Conservation (phyloP, 2,329 filamentous ascomycete species). For the Aspergillus neoniger region DNA sequence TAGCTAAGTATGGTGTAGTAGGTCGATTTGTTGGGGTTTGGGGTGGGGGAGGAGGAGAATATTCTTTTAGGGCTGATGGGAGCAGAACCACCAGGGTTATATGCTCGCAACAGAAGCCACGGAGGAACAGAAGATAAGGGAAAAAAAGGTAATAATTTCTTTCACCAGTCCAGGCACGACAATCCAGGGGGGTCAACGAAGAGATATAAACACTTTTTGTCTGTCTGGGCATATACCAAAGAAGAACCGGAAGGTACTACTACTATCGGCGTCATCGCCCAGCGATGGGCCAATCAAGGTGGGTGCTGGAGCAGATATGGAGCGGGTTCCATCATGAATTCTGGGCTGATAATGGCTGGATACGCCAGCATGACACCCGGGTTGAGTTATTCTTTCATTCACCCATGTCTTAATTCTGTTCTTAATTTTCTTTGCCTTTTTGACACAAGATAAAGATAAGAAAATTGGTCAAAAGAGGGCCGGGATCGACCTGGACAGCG, state of each 20-base stretch:
- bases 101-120: neutral
- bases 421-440: too few species aligned
- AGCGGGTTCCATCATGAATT: conserved; percentile 2
- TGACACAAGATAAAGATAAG: conserved; percentile 13
- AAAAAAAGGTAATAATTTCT: neutral
- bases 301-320: neutral
- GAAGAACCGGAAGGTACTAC: neutral
- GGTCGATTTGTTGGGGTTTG: neutral
- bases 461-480: conserved; percentile 14
- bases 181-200: neutral
- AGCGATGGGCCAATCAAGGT: neutral
- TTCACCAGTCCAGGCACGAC: neutral
- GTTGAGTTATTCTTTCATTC: too few species aligned
- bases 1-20: neutral
- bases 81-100: neutral
- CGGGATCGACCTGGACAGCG: conserved; percentile 8
- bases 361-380: conserved; percentile 4
- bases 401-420: neutral
- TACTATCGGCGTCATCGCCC: conserved; percentile 7
- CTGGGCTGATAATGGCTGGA: neutral
- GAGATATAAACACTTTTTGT: neutral
- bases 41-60: neutral
- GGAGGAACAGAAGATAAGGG: neutral
- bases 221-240: neutral
- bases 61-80: neutral